These are phyloP conservation scores for Tulasnella sp. DNA, from an alignment of 768 basidiomycete species.

Conservation along the genomic window DNA sequence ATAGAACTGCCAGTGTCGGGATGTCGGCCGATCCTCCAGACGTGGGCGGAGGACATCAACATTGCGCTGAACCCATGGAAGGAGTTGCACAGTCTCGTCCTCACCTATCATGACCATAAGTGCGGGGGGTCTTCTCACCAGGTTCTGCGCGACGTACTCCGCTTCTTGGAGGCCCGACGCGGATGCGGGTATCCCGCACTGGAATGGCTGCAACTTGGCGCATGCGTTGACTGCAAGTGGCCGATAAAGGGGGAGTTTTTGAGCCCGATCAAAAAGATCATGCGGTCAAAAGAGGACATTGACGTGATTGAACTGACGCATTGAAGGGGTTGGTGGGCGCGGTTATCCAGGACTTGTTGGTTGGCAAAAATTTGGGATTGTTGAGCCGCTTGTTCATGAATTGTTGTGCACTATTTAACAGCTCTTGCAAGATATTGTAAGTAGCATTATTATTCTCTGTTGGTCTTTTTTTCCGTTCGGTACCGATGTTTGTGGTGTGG, in stretches of 20 bases:
- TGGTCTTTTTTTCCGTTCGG: background rate
- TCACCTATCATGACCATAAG: background rate
- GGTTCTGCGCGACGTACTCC: background rate
- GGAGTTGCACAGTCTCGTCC: background rate
- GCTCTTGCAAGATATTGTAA: too few species aligned
- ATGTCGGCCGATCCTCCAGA: background rate
- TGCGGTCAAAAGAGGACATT: background rate
- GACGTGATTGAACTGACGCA: background rate
- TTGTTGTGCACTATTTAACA: too few species aligned
- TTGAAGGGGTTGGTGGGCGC: too few species aligned
- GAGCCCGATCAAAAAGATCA: background rate
- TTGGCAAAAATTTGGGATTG: too few species aligned
- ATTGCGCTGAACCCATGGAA: background rate
- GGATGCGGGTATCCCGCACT: background rate
- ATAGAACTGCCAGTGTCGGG: background rate
- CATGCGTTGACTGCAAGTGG: background rate
- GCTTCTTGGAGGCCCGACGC: background rate
- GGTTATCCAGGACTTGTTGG: too few species aligned
- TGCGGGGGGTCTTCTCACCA: background rate
- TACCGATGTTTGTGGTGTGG: background rate
- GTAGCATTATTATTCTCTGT: too few species aligned
- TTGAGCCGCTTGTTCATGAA: too few species aligned
- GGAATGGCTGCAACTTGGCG: background rate
- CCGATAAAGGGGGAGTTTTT: background rate
- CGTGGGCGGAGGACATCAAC: background rate